These are phyloP conservation scores for Phytopythium vexans DNA, from an alignment of 352 stramenopile genomes.

Conservation along the genomic window DNA sequence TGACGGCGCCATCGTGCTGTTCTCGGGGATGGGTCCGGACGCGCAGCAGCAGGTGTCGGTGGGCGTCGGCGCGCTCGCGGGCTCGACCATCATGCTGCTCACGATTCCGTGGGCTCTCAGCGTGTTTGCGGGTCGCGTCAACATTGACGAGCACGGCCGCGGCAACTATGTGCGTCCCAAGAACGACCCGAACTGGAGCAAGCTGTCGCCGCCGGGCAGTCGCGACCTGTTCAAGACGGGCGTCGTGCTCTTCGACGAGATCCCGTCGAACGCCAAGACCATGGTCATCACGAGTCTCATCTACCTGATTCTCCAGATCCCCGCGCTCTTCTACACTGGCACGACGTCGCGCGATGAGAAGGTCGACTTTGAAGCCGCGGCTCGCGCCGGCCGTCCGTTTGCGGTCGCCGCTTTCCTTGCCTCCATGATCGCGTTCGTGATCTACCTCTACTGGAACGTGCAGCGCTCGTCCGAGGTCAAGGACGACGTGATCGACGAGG, in stretches of 20 bases:
- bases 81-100: slow-evolving; percentile 99
- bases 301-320: slow-evolving; percentile 96
- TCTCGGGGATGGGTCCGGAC: slow-evolving; percentile 92
- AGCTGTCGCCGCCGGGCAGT: slow-evolving; percentile 81
- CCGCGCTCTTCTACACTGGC: slow-evolving; percentile 88
- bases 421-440: slow-evolving; percentile 87
- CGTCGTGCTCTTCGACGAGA: slow-evolving; percentile 83
- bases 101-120: slow-evolving; percentile 97
- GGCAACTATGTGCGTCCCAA: slow-evolving; percentile 86
- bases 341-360: slow-evolving; percentile 53
- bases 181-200: slow-evolving; percentile 72
- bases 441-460: slow-evolving; percentile 92
- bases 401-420: slow-evolving; percentile 87
- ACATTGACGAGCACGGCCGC: slow-evolving; percentile 87
- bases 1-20: slow-evolving; percentile 97
- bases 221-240: slow-evolving; percentile 60
- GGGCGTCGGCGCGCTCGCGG: slow-evolving; percentile 96
- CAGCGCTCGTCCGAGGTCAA: slow-evolving; percentile 69
- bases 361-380: slow-evolving; percentile 66
- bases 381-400: slow-evolving; percentile 86
- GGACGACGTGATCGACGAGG: slow-evolving; percentile 64
- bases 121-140: slow-evolving; percentile 92
- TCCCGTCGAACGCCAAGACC: slow-evolving; percentile 86
- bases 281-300: slow-evolving; percentile 93
- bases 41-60: slow-evolving; percentile 95